phyloP scores from a whole-genome alignment of 331 rosid genomes.

The Pyracantha coccinea region DNA sequence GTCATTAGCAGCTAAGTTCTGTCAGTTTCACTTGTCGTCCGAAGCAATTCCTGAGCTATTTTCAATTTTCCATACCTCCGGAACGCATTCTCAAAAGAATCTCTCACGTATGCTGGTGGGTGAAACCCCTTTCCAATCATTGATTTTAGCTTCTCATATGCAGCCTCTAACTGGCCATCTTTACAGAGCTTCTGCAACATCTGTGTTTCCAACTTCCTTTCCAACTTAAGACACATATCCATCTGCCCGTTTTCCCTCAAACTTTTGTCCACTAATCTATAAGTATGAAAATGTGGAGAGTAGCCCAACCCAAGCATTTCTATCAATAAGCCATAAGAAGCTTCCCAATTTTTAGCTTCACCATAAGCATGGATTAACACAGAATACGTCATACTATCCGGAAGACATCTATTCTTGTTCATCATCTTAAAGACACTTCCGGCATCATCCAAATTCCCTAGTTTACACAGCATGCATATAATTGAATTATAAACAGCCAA shows the following conservation, averaged over 20 bases:
- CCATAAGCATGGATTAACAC: constrained; percentile 50
- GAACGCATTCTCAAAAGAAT: constrained; percentile 41
- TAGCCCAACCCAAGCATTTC: constrained; percentile 57
- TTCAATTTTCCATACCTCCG: constrained; percentile 39
- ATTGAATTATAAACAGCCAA: constrained; percentile 48
- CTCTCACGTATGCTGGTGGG: constrained; percentile 51
- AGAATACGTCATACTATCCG: constrained; percentile 51
- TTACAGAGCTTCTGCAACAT: constrained; percentile 52
- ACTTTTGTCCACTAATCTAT: constrained; percentile 34
- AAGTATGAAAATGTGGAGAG: constrained; percentile 48
- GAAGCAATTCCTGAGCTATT: constrained; percentile 45
- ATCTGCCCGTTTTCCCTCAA: constrained; percentile 42
- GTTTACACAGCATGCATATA: constrained; percentile 58
- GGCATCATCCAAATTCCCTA: constrained; percentile 49
- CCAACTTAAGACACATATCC: constrained; percentile 46
- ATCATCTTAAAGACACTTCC: constrained; percentile 45
- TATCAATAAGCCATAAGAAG: constrained; percentile 35
- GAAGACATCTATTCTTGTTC: constrained; percentile 55
- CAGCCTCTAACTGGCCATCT: constrained; percentile 38
- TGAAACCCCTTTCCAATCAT: constrained; percentile 49
- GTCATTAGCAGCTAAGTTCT: constrained; percentile 4
- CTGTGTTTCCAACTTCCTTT: constrained; percentile 46
- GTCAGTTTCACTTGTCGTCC: constrained; percentile 19
- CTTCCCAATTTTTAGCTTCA: constrained; percentile 43
- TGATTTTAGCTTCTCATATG: constrained; percentile 43